Evolutionary conservation across 1,284 basidiomycete genomes (phyloP).

Genomic region (Microbotryum scabiosae): DNA sequence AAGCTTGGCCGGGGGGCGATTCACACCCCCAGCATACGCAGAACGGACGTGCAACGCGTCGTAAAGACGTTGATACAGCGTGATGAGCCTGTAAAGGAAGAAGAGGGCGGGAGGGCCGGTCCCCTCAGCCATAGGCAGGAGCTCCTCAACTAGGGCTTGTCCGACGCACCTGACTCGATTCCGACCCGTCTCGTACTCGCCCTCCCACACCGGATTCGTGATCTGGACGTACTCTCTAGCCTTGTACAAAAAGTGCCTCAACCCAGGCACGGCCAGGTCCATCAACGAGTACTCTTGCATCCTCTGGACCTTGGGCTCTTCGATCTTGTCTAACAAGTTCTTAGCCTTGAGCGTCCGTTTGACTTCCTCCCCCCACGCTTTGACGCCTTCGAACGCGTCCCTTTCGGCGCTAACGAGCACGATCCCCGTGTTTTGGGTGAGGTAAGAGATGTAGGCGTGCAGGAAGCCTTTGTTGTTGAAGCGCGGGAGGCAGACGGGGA

Average conservation of each 20-base stretch:
- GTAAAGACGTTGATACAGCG: constrained; percentile 73
- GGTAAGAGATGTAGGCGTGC: constrained; percentile 80
- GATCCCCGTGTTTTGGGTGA: constrained; percentile 40
- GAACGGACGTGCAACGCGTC: constrained; percentile 70
- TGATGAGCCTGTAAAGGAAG: constrained; percentile 53
- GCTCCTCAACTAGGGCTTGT: not conserved
- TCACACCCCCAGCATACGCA: constrained; percentile 45
- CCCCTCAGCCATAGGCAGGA: constrained; percentile 4
- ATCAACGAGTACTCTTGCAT: constrained; percentile 41
- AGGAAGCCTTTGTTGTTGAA: constrained; percentile 86
- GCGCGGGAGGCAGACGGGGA: constrained; percentile 91
- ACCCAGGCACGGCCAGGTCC: constrained; percentile 70
- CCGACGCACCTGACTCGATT: constrained; percentile 41
- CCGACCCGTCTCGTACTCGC: constrained; percentile 59
- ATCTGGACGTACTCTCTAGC: constrained; percentile 78
- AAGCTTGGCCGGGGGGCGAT: constrained; percentile 60
- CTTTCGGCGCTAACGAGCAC: constrained; percentile 44
- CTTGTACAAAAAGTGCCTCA: constrained; percentile 93
- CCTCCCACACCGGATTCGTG: constrained; percentile 71
- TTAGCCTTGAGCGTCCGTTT: constrained; percentile 17
- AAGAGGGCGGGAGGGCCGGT: constrained; percentile 1
- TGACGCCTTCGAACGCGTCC: constrained; percentile 45
- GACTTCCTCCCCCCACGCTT: constrained; percentile 61
- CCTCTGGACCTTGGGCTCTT: constrained; percentile 47
- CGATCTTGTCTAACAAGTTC: constrained; percentile 49